phyloP scores from a whole-genome alignment of 331 rosid genomes.

The Ulmus americana region DNA sequence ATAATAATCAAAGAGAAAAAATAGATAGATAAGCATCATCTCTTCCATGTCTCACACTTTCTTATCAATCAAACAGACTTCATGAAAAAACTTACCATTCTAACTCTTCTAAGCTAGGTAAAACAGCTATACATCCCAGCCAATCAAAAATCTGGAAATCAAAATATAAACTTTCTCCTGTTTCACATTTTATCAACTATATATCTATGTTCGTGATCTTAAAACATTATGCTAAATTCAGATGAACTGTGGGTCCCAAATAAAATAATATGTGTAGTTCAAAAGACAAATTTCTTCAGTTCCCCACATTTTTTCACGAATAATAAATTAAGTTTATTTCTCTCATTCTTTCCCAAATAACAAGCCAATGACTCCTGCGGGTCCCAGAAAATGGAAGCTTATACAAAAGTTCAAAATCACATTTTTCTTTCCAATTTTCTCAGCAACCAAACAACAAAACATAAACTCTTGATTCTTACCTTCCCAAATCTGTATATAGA shows the following conservation, averaged over 20 bases:
- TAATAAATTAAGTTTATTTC: not conserved
- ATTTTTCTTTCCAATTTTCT: conserved; percentile 6
- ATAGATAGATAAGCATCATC: not conserved
- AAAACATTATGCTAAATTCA: not conserved
- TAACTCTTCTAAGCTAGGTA: not conserved
- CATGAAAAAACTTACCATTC: not conserved
- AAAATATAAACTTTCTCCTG: not conserved
- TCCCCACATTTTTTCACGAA: not conserved
- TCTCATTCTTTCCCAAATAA: not conserved
- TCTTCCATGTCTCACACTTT: conserved; percentile 1
- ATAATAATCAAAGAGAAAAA: no score
- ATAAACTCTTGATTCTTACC: conserved; percentile 32
- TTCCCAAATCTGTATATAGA: conserved; percentile 72
- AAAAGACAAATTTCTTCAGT: not conserved
- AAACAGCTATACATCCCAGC: not conserved
- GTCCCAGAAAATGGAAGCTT: conserved; percentile 5
- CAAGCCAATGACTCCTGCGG: not conserved
- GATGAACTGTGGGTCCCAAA: not conserved
- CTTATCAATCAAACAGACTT: conserved; percentile 7
- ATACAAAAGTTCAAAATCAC: not conserved
- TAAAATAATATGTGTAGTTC: not conserved
- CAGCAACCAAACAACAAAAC: conserved; percentile 19
- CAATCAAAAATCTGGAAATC: not conserved
- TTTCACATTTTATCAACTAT: not conserved
- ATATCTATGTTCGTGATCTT: not conserved